Evolutionary conservation across 140 eudicot genomes (phyloP), one percentile per base, ranked within the genome.

Genomic region (Flaveria floridana): DNA sequence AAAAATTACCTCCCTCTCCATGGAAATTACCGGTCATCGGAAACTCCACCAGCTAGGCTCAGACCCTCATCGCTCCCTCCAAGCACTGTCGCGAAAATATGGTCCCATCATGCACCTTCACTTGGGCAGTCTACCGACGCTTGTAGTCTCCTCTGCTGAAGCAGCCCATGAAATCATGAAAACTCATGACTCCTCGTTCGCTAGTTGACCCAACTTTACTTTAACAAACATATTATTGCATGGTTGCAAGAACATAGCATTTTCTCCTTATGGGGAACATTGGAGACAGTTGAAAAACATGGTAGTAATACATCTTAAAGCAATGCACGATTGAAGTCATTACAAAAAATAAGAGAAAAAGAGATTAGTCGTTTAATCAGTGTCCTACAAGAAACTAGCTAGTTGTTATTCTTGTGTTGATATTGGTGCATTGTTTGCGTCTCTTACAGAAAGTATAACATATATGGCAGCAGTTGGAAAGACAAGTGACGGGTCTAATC

Each of bases 11-110:
- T 1, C 69, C 48, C 14, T 64, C 48, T 64, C 47, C 69, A 30
- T 2, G 21, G 47, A 14, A 34, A n/a, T 23, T 64, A 15, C 69
- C 48, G 5, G 2, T 64, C 8, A 64, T 64, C 21, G 69, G 69
- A 64, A 64, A 64, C 69, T 64, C 69, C 69, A 64, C 69, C 69
- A 64, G 30, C 19, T 64, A 64, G 47, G 69, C 69, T 64, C 69
- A 7, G 2, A 34, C 68, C 68, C 68, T 63, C 68, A 63, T 28
- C 68, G 69, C 69, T 34, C 69, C 69, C 48, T 64, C 21, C 69
- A 64, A 64, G 21, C 44, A 4, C 6, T 64, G 48, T 64, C 69
- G 12, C 20, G 6, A 64, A 64, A 64, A 14, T n/a, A 26, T 34
- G 69, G 69, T 30, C 69, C 69, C 3, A 15, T 64, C 69, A 64